phyloP scores from a whole-genome alignment of 495 filamentous ascomycete species.

The Aspergillus asperescens region DNA sequence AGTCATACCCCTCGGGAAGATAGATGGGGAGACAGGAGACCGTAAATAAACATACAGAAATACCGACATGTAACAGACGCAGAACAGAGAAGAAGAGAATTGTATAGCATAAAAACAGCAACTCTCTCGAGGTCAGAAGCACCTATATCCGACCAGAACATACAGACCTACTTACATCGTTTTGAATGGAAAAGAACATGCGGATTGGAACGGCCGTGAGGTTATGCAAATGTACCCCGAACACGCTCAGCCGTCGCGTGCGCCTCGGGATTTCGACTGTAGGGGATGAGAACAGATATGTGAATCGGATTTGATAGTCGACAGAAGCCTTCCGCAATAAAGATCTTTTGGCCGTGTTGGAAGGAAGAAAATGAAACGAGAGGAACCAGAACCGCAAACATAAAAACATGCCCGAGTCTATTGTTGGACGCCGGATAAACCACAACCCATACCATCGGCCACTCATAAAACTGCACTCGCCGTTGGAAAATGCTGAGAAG shows the following conservation, averaged over 20 bases:
- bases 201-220: constrained; percentile 17
- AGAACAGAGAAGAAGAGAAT: constrained; percentile 9
- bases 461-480: constrained; percentile 32
- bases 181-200: constrained; percentile 16
- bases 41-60: constrained; percentile 17
- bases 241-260: constrained; percentile 10
- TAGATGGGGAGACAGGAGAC: constrained; percentile 8
- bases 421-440: constrained; percentile 44
- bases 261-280: constrained; percentile 10
- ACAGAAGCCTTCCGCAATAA: constrained; percentile 26
- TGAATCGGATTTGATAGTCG: constrained; percentile 19
- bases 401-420: constrained; percentile 46
- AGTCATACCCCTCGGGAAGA: constrained; percentile 6
- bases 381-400: constrained; percentile 23
- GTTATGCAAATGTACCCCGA: constrained; percentile 20
- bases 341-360: constrained; percentile 14
- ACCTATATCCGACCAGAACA: constrained; percentile 20
- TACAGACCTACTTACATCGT: constrained; percentile 24
- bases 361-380: constrained; percentile 16
- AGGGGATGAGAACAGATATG: constrained; percentile 11
- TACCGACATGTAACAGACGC: constrained; percentile 13
- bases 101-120: constrained; percentile 6
- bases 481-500: constrained; percentile 33
- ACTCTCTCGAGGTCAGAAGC: constrained; percentile 12
- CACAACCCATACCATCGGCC: constrained; percentile 38